Evolutionary conservation across 2,329 filamentous ascomycete genomes (phyloP).

Genomic region (Dactylellina cionopaga): DNA sequence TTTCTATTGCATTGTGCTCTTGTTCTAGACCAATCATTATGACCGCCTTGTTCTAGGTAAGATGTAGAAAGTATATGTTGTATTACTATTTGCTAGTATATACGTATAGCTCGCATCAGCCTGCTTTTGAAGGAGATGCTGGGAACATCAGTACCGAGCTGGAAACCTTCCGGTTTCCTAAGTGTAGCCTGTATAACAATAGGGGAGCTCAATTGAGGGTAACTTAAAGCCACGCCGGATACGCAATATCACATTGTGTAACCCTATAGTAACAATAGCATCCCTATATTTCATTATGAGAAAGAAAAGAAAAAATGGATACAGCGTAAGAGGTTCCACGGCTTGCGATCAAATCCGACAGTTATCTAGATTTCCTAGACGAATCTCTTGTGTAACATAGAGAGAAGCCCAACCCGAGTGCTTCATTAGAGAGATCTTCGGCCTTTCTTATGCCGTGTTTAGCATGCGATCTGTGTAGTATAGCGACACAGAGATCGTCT

Average conservation of each 20-base stretch:
- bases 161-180: neutral
- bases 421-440: neutral
- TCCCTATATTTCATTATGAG: neutral
- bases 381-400: constrained; percentile 1
- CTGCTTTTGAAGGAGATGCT: too few relatives aligned
- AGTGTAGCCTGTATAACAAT: neutral
- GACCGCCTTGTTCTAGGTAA: too few relatives aligned
- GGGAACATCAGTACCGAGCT: too few relatives aligned
- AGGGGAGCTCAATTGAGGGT: constrained; percentile 1
- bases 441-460: constrained; percentile 29
- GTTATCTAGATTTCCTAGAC: constrained; percentile 21
- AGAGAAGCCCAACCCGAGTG: neutral
- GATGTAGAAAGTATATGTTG: too few relatives aligned
- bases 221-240: constrained; percentile 14
- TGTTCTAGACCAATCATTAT: too few relatives aligned
- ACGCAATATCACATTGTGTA: constrained; percentile 49
- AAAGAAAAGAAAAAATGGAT: neutral
- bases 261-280: neutral
- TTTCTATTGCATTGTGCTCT: too few relatives aligned
- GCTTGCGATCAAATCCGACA: constrained; percentile 13
- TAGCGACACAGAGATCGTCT: constrained; percentile 12
- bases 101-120: too few relatives aligned
- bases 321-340: neutral
- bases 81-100: too few relatives aligned
- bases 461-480: constrained; percentile 23